phyloP scores from a whole-genome alignment of 1,139 yeast species.

The Scheffersomyces insectosa region DNA sequence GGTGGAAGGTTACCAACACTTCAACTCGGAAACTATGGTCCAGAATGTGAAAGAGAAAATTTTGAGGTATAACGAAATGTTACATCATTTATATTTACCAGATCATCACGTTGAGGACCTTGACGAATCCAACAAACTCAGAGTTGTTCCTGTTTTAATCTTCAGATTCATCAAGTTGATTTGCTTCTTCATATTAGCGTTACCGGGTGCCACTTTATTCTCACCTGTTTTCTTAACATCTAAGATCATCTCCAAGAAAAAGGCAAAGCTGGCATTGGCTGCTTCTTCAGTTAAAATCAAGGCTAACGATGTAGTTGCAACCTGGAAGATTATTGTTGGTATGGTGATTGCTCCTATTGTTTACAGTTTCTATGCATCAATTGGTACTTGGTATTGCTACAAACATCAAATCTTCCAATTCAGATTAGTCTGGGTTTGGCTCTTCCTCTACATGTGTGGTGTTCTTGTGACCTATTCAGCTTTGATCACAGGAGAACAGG shows the following conservation, averaged over 20 bases:
- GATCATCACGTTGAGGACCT: slow-evolving; percentile 47
- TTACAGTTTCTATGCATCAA: slow-evolving; percentile 73
- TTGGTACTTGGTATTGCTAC: slow-evolving; percentile 57
- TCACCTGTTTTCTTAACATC: slow-evolving; percentile 46
- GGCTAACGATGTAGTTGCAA: slow-evolving; percentile 48
- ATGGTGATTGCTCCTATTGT: slow-evolving; percentile 87
- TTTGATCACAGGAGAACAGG: slow-evolving; percentile 86
- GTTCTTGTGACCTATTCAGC: slow-evolving; percentile 85
- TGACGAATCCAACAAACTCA: slow-evolving; percentile 26
- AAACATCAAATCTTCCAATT: slow-evolving; percentile 18
- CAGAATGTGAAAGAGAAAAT: slow-evolving; percentile 35
- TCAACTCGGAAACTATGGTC: slow-evolving; percentile 37
- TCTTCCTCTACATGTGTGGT: slow-evolving; percentile 53
- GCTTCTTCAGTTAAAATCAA: slow-evolving; percentile 45
- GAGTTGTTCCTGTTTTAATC: slow-evolving; percentile 27
- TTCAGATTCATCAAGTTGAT: slow-evolving; percentile 32
- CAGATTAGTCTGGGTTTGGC: slow-evolving; percentile 38
- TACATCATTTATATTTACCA: slow-evolving; percentile 38
- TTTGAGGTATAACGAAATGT: slow-evolving; percentile 34
- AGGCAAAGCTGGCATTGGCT: slow-evolving; percentile 44
- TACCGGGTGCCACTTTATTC: slow-evolving; percentile 47
- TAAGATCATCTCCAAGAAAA: slow-evolving; percentile 33
- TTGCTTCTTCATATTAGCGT: slow-evolving; percentile 35
- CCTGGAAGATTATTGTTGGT: slow-evolving; percentile 86
- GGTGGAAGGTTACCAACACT: slow-evolving; percentile 40